Percentiles rank a stretch among this genome's conserved stretches.
Conservation (phyloP, 2,329 filamentous ascomycete species). For the Ophiostoma populinum region DNA sequence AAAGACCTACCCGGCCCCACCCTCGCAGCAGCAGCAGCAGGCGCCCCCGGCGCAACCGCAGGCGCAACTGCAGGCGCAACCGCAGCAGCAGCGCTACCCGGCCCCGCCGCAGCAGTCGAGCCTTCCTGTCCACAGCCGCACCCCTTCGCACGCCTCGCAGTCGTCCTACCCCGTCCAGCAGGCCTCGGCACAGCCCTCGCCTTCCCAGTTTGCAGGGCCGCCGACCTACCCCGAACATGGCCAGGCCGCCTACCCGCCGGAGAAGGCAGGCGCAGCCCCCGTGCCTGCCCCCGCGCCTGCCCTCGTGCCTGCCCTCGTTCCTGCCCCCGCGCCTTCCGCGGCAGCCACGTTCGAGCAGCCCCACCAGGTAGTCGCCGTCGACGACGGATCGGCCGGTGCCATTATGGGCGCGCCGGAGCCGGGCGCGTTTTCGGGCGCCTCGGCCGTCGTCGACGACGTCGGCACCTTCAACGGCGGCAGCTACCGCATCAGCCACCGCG, state of each 20-base stretch:
- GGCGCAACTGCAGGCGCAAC: conserved; percentile 10
- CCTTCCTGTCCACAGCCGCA: conserved; percentile 21
- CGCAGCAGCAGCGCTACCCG: conserved; percentile 17
- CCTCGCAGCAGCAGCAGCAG: conserved; percentile 15
- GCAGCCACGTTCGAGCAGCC: no score
- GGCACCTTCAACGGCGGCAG: conserved; percentile 96
- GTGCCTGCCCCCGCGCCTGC: not conserved
- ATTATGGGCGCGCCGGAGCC: conserved; percentile 23
- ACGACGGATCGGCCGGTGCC: conserved; percentile 18
- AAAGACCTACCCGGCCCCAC: conserved; percentile 18
- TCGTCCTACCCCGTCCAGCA: conserved; percentile 6
- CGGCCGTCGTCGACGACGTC: conserved; percentile 57
- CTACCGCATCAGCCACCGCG: conserved; percentile 82
- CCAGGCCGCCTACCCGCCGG: conserved; percentile 14
- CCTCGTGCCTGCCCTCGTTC: no score
- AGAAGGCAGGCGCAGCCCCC: conserved; percentile 15
- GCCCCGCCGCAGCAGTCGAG: conserved; percentile 11
- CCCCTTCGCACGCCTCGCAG: conserved; percentile 13
- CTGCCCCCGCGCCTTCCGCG: not conserved
- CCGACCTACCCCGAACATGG: conserved; percentile 16
- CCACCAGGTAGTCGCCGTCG: conserved; percentile 14
- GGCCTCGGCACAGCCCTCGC: conserved; percentile 6
- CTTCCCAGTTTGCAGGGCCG: conserved; percentile 14
- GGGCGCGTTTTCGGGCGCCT: conserved; percentile 45
- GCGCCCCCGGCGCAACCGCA: conserved; percentile 14